phyloP scores from a whole-genome alignment of 208 protist species.

The Wallacemonas rigidus region DNA sequence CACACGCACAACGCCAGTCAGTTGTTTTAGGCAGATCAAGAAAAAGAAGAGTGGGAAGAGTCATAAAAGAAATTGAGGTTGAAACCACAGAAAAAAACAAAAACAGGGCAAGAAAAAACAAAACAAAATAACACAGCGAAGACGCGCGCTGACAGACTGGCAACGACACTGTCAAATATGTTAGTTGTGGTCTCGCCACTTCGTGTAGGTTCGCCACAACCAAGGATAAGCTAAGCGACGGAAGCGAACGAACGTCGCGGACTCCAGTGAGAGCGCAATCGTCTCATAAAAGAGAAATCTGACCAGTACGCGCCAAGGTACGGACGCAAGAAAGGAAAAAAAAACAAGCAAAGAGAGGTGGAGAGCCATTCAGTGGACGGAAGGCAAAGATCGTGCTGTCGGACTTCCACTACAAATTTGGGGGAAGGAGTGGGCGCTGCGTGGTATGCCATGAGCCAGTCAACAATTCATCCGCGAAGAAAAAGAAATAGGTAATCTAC shows the following conservation, averaged over 20 bases:
- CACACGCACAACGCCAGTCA: neutral
- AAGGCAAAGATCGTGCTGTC: neutral
- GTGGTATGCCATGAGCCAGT: too few species aligned
- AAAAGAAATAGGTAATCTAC: too few species aligned
- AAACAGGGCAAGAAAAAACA: slow-evolving; percentile 3
- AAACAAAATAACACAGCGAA: neutral
- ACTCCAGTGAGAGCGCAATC: too few species aligned
- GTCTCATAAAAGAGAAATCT: too few species aligned
- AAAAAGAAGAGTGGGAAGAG: slow-evolving; percentile 1
- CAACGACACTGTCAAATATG: neutral
- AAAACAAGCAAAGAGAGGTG: neutral
- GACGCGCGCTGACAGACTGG: neutral
- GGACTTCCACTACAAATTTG: too few species aligned
- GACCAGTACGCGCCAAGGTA: neutral
- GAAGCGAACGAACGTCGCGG: too few species aligned
- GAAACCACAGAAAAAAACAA: neutral
- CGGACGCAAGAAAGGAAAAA: neutral
- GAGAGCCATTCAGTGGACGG: neutral
- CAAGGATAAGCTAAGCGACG: too few species aligned
- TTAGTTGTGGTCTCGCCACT: too few species aligned
- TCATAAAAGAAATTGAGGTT: slow-evolving; percentile 10
- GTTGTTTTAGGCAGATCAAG: neutral
- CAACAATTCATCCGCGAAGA: too few species aligned
- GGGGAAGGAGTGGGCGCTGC: too few species aligned
- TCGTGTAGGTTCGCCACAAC: too few species aligned